Conservation (phyloP, 495 filamentous ascomycete genomes). For the Friedmanniomyces simplex region DNA sequence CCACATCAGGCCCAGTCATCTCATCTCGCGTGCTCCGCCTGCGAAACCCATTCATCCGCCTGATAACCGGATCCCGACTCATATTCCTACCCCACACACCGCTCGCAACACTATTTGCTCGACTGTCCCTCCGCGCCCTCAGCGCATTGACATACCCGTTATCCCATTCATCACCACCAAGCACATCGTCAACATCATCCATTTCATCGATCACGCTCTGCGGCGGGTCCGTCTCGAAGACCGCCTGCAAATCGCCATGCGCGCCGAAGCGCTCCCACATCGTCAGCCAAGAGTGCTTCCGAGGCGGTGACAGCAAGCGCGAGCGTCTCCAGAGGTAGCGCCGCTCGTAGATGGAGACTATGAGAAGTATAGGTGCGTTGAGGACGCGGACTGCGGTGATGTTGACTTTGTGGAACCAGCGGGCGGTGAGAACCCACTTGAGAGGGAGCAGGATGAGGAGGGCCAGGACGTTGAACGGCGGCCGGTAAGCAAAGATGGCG, state of each 20-base stretch:
- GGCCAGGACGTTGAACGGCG: slow-evolving; percentile 64
- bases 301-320: slow-evolving; percentile 31
- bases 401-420: slow-evolving; percentile 73
- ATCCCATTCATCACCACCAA: slow-evolving; percentile 18
- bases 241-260: slow-evolving; percentile 56
- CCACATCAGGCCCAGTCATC: not conserved
- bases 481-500: slow-evolving; percentile 61
- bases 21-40: slow-evolving; percentile 5
- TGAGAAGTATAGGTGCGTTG: slow-evolving; percentile 54
- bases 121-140: slow-evolving; percentile 10
- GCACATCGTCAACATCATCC: slow-evolving; percentile 39
- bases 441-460: slow-evolving; percentile 53
- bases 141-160: slow-evolving; percentile 16
- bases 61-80: slow-evolving; percentile 9
- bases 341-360: slow-evolving; percentile 51
- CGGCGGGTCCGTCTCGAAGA: slow-evolving; percentile 58
- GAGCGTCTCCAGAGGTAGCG: slow-evolving; percentile 32
- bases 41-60: slow-evolving; percentile 10
- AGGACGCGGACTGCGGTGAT: slow-evolving; percentile 51
- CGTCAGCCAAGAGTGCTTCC: slow-evolving; percentile 34
- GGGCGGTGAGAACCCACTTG: slow-evolving; percentile 51
- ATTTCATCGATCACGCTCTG: slow-evolving; percentile 46
- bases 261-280: slow-evolving; percentile 47
- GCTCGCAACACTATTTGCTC: slow-evolving; percentile 6
- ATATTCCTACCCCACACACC: slow-evolving; percentile 7